A percentile compares a stretch with the other conserved stretches of the same genome.
phyloP scores from a whole-genome alignment of 1,284 basidiomycete species.

The Cryptococcus amylolentus region DNA sequence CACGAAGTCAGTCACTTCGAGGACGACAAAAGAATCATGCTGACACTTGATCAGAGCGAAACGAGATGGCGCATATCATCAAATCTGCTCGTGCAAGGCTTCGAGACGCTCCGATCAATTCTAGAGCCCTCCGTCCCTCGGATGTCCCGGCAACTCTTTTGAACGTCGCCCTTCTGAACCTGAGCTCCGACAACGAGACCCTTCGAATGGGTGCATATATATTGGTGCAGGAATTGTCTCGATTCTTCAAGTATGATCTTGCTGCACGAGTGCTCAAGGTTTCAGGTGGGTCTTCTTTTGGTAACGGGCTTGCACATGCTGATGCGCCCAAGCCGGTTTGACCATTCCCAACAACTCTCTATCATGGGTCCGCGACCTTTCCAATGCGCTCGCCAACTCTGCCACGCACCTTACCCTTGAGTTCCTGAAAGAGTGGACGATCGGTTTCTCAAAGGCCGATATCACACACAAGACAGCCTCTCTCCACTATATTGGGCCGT shows the following conservation, averaged over 20 bases:
- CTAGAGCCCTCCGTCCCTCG: slow-evolving; percentile 69
- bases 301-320: not conserved
- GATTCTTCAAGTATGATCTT: slow-evolving; percentile 71
- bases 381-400: slow-evolving; percentile 66
- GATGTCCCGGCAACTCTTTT: slow-evolving; percentile 78
- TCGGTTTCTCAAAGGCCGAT: slow-evolving; percentile 56
- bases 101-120: slow-evolving; percentile 53
- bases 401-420: slow-evolving; percentile 78
- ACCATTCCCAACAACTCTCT: slow-evolving; percentile 69
- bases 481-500: slow-evolving; percentile 75
- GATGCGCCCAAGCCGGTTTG: slow-evolving; percentile 54
- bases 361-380: slow-evolving; percentile 63
- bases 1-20: slow-evolving; percentile 24
- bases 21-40: slow-evolving; percentile 50
- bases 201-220: slow-evolving; percentile 73
- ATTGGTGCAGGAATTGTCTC: slow-evolving; percentile 70
- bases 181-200: slow-evolving; percentile 67
- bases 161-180: slow-evolving; percentile 73
- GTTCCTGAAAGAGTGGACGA: slow-evolving; percentile 75
- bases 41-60: slow-evolving; percentile 59
- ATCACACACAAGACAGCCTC: slow-evolving; percentile 66
- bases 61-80: slow-evolving; percentile 59
- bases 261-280: slow-evolving; percentile 59
- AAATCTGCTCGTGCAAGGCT: slow-evolving; percentile 34
- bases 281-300: slow-evolving; percentile 56